A percentile compares a stretch with the other conserved stretches of the same genome.
Evolutionary conservation across 1,284 basidiomycete species (phyloP).

Genomic region (Cutaneotrichosporon sp.): DNA sequence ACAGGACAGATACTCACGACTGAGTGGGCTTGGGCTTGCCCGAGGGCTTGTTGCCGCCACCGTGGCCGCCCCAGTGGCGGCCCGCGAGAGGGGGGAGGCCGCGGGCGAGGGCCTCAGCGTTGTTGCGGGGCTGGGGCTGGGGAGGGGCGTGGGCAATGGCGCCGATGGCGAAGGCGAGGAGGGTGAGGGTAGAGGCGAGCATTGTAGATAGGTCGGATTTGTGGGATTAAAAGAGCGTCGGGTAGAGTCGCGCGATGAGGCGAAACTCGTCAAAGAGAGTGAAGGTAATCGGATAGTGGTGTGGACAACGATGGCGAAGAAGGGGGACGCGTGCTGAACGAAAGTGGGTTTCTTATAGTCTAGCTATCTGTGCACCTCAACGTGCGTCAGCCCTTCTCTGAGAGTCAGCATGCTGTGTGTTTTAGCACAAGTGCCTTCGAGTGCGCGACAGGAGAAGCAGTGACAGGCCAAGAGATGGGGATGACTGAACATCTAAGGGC

Average conservation of each 20-base stretch:
- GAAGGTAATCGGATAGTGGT: neutral
- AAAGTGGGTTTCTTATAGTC: neutral
- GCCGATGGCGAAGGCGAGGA: neutral
- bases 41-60: neutral
- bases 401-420: too few species aligned
- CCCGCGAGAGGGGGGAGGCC: neutral
- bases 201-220: neutral
- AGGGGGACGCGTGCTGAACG: neutral
- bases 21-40: neutral
- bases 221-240: neutral
- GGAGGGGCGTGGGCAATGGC: neutral
- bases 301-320: neutral
- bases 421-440: too few species aligned
- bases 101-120: conserved; percentile 1
- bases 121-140: neutral
- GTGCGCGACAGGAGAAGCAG: neutral
- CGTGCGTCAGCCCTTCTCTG: too few species aligned
- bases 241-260: too few species aligned
- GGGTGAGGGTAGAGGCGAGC: neutral
- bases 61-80: neutral
- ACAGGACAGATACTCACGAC: conserved; percentile 1
- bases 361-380: neutral
- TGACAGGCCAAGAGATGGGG: neutral
- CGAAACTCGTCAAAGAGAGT: neutral
- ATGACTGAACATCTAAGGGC: too few species aligned